Conservation (phyloP, 164 flowering plant genomes). For the Sextonia rubra region DNA sequence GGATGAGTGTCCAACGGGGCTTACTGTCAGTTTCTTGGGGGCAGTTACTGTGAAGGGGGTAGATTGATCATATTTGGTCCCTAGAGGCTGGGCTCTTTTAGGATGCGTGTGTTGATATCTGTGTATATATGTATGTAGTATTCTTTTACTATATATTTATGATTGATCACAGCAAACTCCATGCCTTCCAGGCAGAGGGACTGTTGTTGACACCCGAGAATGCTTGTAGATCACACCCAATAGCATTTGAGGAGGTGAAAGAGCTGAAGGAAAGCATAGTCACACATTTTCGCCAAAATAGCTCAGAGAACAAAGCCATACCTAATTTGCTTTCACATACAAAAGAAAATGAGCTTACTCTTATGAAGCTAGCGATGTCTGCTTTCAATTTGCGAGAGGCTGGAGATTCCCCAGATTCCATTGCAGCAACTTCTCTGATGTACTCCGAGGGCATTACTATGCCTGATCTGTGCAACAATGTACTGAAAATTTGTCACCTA, state of each 20-base stretch:
- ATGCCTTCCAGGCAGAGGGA: constrained; percentile 23
- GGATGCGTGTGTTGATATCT: too few relatives aligned
- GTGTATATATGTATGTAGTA: too few relatives aligned
- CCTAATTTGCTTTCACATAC: constrained; percentile 8
- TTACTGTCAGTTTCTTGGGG: too few relatives aligned
- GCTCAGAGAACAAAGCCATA: too few relatives aligned
- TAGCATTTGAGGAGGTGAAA: constrained; percentile 14
- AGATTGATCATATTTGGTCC: too few relatives aligned
- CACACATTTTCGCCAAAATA: constrained; percentile 7
- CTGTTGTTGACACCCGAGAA: constrained; percentile 18
- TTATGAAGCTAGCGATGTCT: constrained; percentile 36
- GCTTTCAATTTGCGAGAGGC: constrained; percentile 23
- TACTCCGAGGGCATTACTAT: constrained; percentile 10
- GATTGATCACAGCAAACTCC: not conserved
- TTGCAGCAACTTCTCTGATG: constrained; percentile 3
- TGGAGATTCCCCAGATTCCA: constrained; percentile 15
- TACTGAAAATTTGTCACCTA: constrained; percentile 9
- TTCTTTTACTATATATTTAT: too few relatives aligned
- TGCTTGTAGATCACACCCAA: constrained; percentile 7
- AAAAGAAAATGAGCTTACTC: constrained; percentile 35
- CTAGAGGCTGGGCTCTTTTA: too few relatives aligned
- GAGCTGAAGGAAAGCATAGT: constrained; percentile 12
- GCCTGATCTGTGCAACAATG: constrained; percentile 11
- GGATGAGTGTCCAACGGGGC: too few relatives aligned
- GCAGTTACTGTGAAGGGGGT: too few relatives aligned